Base-by-base conservation (phyloP, 2,329 filamentous ascomycete genomes). In the Beauveria sp. region DNA sequence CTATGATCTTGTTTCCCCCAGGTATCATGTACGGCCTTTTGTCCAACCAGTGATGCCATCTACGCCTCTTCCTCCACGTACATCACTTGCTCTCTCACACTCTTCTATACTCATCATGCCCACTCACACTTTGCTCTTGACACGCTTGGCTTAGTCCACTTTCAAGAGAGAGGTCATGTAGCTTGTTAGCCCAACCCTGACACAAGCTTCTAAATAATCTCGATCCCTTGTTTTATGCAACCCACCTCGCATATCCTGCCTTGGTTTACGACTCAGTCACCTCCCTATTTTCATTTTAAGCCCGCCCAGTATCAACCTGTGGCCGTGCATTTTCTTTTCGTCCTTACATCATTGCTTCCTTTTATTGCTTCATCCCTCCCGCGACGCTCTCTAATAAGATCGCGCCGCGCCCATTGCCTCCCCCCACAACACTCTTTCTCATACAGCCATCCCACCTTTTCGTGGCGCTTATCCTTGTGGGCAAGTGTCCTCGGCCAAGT, bases 161-260 rank as follows among this genome's bases (percentile, higher is more conserved):
- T 7, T 40, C n/a, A 6, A 26, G 28, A n/a, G 18, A 43, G 46
- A n/a, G 46, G 26, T 52, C 30, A 40, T 8, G 40, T 43, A 43
- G 30, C 30, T n/a, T 43, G n/a, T n/a, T n/a, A 43, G 40, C 8
- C 38, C 47, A 26, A 38, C 46, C 49, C 57, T 34, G 57, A 43
- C 43, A 40, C 57, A 59, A 59, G 57, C 38, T 53, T 52, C 45
- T 43, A 24, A 14, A 46, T 49, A 59, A 59, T 59, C 56, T 59
- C 56, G 56, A 59, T 59, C 38, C 20, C 43, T 26, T 50, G 7
- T 28, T 49, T 50, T 16, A 58, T 58, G 45, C 56, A 43, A 38
- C 46, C 49, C 49, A 22, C 47, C 14, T 40, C 4, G 24, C 57
- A 30, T 28, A 4, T 34, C 10, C 56, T 52, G 47, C 46, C 38